Conservation (phyloP, 164 flowering plant species). For the Piper betle region DNA sequence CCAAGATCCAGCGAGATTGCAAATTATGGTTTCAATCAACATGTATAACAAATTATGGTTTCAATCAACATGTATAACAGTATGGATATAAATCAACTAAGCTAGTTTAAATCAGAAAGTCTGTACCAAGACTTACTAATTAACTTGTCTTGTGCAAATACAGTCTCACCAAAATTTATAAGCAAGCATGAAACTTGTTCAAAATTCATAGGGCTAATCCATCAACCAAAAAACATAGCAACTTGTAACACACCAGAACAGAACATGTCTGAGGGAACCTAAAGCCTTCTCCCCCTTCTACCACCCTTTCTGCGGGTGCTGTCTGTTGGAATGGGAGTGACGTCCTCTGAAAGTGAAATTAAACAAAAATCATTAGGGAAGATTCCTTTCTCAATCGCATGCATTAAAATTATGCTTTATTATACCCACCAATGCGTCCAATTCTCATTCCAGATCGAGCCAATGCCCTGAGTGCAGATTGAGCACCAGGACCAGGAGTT, state of each 20-base stretch:
- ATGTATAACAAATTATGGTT: too few species aligned
- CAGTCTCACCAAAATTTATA: too few species aligned
- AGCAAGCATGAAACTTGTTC: too few species aligned
- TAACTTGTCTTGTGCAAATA: too few species aligned
- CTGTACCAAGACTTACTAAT: too few species aligned
- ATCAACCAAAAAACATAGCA: too few species aligned
- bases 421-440: constrained; percentile 52
- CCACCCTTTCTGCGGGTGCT: constrained; percentile 10
- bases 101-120: too few species aligned
- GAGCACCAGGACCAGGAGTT: constrained; percentile 82
- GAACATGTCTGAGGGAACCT: not conserved
- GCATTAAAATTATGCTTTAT: not conserved
- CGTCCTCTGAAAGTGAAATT: constrained; percentile 2
- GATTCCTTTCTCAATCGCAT: not conserved
- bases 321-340: constrained; percentile 5
- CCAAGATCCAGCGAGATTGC: too few species aligned
- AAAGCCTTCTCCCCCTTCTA: constrained; percentile 7
- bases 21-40: too few species aligned
- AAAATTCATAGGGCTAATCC: too few species aligned
- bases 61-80: too few species aligned
- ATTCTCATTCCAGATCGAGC: constrained; percentile 55
- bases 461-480: constrained; percentile 59
- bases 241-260: not conserved
- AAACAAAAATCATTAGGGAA: not conserved
- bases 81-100: too few species aligned